Evolutionary conservation across 306 rosid species (phyloP), one percentile per base, ranked within the genome.

Genomic region (Sindora glabra): DNA sequence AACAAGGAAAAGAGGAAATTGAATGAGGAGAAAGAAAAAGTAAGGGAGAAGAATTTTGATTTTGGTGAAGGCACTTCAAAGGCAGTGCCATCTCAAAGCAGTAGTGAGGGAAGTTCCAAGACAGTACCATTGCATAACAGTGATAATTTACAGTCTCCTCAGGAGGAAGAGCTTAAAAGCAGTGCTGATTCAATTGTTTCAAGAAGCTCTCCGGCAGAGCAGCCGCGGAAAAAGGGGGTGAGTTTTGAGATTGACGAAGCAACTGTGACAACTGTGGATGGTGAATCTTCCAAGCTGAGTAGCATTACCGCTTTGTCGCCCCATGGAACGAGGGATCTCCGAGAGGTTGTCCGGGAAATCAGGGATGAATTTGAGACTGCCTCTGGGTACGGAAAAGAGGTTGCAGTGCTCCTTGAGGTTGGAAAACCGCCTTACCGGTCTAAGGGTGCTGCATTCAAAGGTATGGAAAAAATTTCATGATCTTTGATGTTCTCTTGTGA

Each of bases 301-400:
- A 89, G 87, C 59, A 12, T 86, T 27, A 78, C 94, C 13, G 63
- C 96, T 61, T 64, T 92, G 82, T 78, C 90, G 1, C 67, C 81
- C 11, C 86, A 77, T 11, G 73, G 95, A 10, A 76, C 83, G 8
- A 76, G 99, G 80, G 96, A 92, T 41, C 62, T 89, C 27, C 74
- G 73, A 49, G 96, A 92, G 77, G 95, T 86, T 82, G 96, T 89
- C n/a, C 68, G 59, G 69, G 95, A 92, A 59, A 88, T 92, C 55
- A 82, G 74, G 70, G 90, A 83, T 64, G 96, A 89, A 75, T 92
- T 92, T 71, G 87, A 89, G 74, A 67, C 78, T 14, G 99, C 99
- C 11, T 86, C 95, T 42, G 44, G 76, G 53, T 76, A 65, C 59
- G 99, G 95, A 46, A 89, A 71, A 77, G 99, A 89, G 80, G 95